Percentiles rank a stretch among this genome's conserved stretches.
Conservation (phyloP, 768 basidiomycete genomes). For the Multifurca ochricompacta region DNA sequence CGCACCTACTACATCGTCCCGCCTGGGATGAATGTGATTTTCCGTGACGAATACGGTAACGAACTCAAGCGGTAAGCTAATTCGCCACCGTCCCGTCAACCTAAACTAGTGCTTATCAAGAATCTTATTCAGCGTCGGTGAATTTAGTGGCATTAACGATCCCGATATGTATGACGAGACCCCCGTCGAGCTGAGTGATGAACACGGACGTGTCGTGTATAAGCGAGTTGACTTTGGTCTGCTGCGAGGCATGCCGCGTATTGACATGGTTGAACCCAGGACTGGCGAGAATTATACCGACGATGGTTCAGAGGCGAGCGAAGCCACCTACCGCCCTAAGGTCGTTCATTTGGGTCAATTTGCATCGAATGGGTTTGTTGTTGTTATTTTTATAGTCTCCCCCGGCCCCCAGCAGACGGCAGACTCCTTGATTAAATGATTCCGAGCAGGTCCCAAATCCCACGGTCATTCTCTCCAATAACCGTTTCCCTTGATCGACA, state of each 20-base stretch:
- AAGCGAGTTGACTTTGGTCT: slow-evolving; percentile 2
- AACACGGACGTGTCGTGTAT: slow-evolving; percentile 15
- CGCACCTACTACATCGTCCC: slow-evolving; percentile 22
- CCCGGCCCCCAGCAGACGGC: too few relatives aligned
- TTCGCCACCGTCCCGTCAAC: neutral
- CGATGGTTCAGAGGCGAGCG: slow-evolving; percentile 5
- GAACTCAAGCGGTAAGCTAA: slow-evolving; percentile 16
- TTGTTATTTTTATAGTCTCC: neutral
- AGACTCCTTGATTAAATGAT: neutral
- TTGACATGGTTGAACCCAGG: neutral
- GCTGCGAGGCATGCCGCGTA: neutral
- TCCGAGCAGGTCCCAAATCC: neutral
- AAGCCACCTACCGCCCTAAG: slow-evolving; percentile 15
- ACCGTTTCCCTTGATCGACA: slow-evolving; percentile 17
- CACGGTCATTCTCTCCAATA: slow-evolving; percentile 12
- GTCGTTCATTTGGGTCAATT: slow-evolving; percentile 20
- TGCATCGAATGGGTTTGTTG: slow-evolving; percentile 5
- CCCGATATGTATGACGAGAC: slow-evolving; percentile 15
- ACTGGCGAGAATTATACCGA: slow-evolving; percentile 16
- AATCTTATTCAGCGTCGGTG: slow-evolving; percentile 14
- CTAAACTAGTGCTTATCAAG: neutral
- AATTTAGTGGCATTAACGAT: slow-evolving; percentile 7
- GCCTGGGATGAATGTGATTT: slow-evolving; percentile 22
- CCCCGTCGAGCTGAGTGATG: slow-evolving; percentile 19
- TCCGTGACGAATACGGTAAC: slow-evolving; percentile 18